Evolutionary conservation across 345 rosid genomes (phyloP).

Genomic region (Salix exigua): DNA sequence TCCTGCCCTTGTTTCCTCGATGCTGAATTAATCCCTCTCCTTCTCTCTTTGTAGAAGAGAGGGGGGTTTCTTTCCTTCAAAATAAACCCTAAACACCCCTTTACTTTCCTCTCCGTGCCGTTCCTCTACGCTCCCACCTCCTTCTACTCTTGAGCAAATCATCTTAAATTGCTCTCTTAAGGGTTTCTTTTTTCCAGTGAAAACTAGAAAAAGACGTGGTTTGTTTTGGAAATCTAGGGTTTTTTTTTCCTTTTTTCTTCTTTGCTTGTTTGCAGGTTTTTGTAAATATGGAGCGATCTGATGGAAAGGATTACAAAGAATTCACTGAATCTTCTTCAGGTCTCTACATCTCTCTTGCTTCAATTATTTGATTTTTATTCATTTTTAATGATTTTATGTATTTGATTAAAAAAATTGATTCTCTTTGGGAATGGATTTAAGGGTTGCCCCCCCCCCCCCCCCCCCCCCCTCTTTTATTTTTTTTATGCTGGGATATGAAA

Average conservation of each 20-base stretch:
- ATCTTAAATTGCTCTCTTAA: neutral
- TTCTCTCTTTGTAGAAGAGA: neutral
- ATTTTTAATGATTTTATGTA: neutral
- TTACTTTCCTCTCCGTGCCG: neutral
- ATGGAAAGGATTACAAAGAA: constrained; percentile 8
- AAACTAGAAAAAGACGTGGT: neutral
- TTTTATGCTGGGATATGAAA: neutral
- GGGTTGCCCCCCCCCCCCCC: neutral
- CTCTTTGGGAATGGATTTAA: neutral
- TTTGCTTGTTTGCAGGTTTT: neutral
- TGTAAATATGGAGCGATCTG: constrained; percentile 21
- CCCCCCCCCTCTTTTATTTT: too few species aligned
- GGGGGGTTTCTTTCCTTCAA: neutral
- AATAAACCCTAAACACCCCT: neutral
- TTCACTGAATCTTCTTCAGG: constrained; percentile 14
- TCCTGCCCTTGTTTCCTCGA: neutral
- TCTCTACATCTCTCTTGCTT: neutral
- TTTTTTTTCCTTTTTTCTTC: neutral
- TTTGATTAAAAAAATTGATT: neutral
- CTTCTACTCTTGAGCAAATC: neutral
- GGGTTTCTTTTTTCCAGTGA: neutral
- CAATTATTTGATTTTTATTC: neutral
- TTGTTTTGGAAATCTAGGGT: neutral
- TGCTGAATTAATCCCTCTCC: neutral
- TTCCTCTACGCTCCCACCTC: neutral